Conservation (phyloP, 192 early-diverging fungal genomes). For the Linnemannia hyalina region DNA sequence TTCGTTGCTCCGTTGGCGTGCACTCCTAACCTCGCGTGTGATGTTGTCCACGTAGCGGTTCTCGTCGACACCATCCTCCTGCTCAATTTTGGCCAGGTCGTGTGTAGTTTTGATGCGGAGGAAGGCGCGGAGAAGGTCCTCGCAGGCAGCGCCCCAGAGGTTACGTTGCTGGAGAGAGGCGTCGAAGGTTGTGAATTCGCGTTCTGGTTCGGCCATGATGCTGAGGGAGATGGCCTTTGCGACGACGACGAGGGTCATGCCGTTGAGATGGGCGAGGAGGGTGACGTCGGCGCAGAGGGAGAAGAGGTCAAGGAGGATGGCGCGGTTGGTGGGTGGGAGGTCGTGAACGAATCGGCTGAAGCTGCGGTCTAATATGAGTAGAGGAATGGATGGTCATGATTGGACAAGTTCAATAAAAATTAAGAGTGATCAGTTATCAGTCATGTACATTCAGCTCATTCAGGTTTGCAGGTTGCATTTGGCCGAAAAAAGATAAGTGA, state of each 20-base stretch:
- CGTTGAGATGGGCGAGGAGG: constrained; percentile 50
- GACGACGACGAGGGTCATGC: constrained; percentile 44
- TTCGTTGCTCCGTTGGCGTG: constrained; percentile 51
- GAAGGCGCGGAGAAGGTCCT: constrained; percentile 50
- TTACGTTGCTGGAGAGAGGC: constrained; percentile 48
- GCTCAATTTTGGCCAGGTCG: constrained; percentile 53
- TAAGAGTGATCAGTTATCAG: background rate
- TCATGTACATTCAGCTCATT: too few relatives aligned
- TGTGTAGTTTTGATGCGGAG: constrained; percentile 51
- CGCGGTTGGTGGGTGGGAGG: constrained; percentile 42
- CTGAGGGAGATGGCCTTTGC: constrained; percentile 56
- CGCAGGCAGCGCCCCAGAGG: constrained; percentile 49
- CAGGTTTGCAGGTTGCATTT: background rate
- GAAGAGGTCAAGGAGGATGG: constrained; percentile 49
- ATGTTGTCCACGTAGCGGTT: constrained; percentile 55
- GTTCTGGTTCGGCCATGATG: constrained; percentile 47
- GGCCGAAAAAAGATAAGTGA: background rate
- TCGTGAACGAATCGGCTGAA: constrained; percentile 42
- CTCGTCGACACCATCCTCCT: constrained; percentile 51
- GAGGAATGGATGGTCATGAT: background rate
- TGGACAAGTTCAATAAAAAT: background rate
- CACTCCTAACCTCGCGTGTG: constrained; percentile 45
- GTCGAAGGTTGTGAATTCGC: constrained; percentile 48
- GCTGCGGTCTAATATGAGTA: constrained; percentile 24
- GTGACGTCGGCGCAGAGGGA: constrained; percentile 53